Percentiles rank a stretch among this genome's conserved stretches.
phyloP scores from a whole-genome alignment of 2,329 filamentous ascomycete species.

The Claviceps capensis region DNA sequence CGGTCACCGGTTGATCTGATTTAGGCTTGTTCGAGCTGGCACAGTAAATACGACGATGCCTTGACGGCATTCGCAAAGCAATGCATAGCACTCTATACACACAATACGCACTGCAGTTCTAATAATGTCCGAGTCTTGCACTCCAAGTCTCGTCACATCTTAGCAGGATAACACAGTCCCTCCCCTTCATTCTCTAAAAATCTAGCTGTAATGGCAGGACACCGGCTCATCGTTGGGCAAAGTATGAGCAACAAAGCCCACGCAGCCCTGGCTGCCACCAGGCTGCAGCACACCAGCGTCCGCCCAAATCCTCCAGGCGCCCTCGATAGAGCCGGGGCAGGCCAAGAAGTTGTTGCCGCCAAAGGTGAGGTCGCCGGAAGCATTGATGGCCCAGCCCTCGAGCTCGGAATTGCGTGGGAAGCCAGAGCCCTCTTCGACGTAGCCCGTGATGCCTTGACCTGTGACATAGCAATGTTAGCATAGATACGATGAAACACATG shows the following conservation, averaged over 20 bases:
- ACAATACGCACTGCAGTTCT: no score
- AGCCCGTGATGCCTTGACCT: conserved; percentile 40
- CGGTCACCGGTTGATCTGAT: no score
- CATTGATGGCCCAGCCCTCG: conserved; percentile 32
- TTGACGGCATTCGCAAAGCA: no score
- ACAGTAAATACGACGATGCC: no score
- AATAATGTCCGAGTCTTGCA: no score
- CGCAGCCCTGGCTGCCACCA: background rate
- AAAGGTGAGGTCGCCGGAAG: conserved; percentile 30
- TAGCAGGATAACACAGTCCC: no score
- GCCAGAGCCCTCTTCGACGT: conserved; percentile 30
- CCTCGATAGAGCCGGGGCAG: conserved; percentile 33
- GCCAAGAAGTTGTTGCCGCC: conserved; percentile 31
- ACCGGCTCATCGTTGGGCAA: background rate
- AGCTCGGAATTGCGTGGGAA: conserved; percentile 29
- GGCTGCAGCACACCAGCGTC: background rate
- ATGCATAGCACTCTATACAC: no score
- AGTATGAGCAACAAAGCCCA: background rate
- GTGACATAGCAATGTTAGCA: conserved; percentile 2
- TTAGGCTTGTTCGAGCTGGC: no score
- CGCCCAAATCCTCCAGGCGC: conserved; percentile 28
- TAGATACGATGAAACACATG: no score
- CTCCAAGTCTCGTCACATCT: no score
- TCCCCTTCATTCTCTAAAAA: background rate
- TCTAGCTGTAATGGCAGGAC: conserved; percentile 2